A percentile compares a stretch with the other conserved stretches of the same genome.
Conservation (phyloP, 352 stramenopile species). For the Pythium graminicola region DNA sequence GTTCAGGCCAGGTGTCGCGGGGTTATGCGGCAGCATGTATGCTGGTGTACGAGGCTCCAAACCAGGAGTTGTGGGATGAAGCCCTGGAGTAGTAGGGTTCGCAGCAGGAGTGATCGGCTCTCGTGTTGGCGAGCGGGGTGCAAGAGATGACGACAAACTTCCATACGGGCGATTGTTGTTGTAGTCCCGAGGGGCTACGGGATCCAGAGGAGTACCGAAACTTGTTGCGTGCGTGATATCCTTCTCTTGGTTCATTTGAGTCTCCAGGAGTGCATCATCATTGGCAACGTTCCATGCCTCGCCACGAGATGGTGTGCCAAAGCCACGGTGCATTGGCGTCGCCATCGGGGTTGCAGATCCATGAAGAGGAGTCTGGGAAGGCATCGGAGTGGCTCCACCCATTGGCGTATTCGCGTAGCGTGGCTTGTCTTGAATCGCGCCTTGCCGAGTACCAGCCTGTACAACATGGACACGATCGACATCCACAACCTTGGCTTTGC, state of each 20-base stretch:
- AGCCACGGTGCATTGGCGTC: slow-evolving; percentile 75
- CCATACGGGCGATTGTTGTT: slow-evolving; percentile 44
- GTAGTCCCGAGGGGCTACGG: slow-evolving; percentile 59
- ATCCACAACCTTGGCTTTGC: slow-evolving; percentile 83
- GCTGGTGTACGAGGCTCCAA: slow-evolving; percentile 67
- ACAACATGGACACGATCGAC: slow-evolving; percentile 76
- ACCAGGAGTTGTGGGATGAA: slow-evolving; percentile 79
- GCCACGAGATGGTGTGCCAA: slow-evolving; percentile 63
- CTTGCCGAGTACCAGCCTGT: slow-evolving; percentile 70
- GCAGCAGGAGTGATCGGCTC: slow-evolving; percentile 63
- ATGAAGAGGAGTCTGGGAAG: slow-evolving; percentile 78
- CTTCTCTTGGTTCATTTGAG: slow-evolving; percentile 86
- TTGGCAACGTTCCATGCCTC: slow-evolving; percentile 86
- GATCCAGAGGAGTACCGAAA: slow-evolving; percentile 78
- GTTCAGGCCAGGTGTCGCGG: slow-evolving; percentile 72
- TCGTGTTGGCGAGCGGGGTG: slow-evolving; percentile 54
- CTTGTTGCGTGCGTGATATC: slow-evolving; percentile 85
- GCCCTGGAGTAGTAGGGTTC: slow-evolving; percentile 68
- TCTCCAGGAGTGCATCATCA: slow-evolving; percentile 79
- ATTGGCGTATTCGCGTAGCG: slow-evolving; percentile 71
- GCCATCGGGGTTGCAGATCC: slow-evolving; percentile 85
- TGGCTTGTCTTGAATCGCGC: slow-evolving; percentile 50
- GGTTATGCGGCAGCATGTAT: slow-evolving; percentile 74
- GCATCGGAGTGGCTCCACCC: slow-evolving; percentile 68
- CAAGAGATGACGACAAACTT: slow-evolving; percentile 45